These are phyloP conservation scores for Hortaea werneckii DNA, from an alignment of 2,329 filamentous ascomycete genomes.

Conservation along the genomic window DNA sequence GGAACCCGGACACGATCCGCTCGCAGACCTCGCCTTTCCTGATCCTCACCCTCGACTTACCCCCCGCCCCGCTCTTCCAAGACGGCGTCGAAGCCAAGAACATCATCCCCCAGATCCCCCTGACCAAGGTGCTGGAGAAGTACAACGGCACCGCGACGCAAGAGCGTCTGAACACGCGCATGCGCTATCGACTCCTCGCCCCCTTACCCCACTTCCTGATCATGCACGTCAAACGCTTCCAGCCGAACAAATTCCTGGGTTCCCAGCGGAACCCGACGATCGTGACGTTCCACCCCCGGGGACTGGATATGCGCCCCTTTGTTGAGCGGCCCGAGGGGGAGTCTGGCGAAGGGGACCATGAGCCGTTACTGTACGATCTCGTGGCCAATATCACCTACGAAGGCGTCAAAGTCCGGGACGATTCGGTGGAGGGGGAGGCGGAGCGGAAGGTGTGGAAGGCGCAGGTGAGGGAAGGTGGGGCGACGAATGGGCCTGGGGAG, in stretches of 20 bases:
- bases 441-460: slow-evolving; percentile 95
- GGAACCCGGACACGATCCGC: slow-evolving; percentile 62
- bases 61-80: slow-evolving; percentile 86
- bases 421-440: slow-evolving; percentile 76
- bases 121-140: slow-evolving; percentile 75
- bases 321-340: slow-evolving; percentile 76
- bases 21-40: slow-evolving; percentile 71
- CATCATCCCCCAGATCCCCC: slow-evolving; percentile 86
- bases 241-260: slow-evolving; percentile 88
- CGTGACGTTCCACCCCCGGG: slow-evolving; percentile 82
- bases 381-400: slow-evolving; percentile 91
- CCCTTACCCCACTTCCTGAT: slow-evolving; percentile 84
- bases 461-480: slow-evolving; percentile 52
- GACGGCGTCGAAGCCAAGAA: slow-evolving; percentile 78
- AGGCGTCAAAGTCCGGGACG: slow-evolving; percentile 65
- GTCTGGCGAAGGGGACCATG: slow-evolving; percentile 2
- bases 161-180: slow-evolving; percentile 78
- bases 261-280: slow-evolving; percentile 91
- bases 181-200: slow-evolving; percentile 80
- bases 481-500: background rate
- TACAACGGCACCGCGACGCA: slow-evolving; percentile 84
- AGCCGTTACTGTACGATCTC: slow-evolving; percentile 86
- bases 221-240: slow-evolving; percentile 96
- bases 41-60: slow-evolving; percentile 86
- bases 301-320: slow-evolving; percentile 80